phyloP scores from a whole-genome alignment of 1,284 basidiomycete species.

The Microbotryomycetes sp. region DNA sequence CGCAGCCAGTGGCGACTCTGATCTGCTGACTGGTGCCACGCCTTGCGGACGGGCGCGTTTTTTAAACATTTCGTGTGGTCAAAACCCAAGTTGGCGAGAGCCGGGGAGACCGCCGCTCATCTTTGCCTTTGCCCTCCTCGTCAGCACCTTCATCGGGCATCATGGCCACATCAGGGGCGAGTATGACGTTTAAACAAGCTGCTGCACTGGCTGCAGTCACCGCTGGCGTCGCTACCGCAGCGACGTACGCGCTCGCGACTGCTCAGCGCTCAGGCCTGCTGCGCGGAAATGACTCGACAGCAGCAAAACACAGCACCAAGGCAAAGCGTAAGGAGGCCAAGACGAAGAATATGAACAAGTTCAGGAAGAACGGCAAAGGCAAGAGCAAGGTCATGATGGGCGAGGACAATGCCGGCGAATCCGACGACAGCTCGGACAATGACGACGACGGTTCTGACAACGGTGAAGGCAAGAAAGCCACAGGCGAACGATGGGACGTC shows the following conservation, averaged over 20 bases:
- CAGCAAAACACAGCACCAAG: not conserved
- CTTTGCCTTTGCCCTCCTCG: not conserved
- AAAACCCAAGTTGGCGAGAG: no score
- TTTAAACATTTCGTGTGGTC: constrained; percentile 42
- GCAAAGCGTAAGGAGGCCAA: not conserved
- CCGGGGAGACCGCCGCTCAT: not conserved
- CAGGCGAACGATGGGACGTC: not conserved
- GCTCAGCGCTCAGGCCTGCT: not conserved
- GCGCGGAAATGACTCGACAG: not conserved
- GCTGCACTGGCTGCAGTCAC: not conserved
- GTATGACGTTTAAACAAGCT: not conserved
- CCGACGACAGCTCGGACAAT: not conserved
- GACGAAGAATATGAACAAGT: not conserved
- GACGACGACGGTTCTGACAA: not conserved
- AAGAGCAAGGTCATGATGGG: constrained; percentile 1
- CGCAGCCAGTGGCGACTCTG: not conserved
- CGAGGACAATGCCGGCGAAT: not conserved
- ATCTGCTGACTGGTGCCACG: constrained; percentile 4
- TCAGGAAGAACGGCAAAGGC: not conserved
- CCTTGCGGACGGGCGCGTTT: constrained; percentile 42
- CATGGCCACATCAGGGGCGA: not conserved
- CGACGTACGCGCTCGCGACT: not conserved
- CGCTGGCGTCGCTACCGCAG: not conserved
- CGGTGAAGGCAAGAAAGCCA: not conserved
- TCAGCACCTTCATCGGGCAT: not conserved